Percentiles rank a stretch among this genome's conserved stretches.
These are phyloP conservation scores for Saccharum officinarum DNA, from an alignment of 176 grass and related monocot species.

Conservation along the genomic window DNA sequence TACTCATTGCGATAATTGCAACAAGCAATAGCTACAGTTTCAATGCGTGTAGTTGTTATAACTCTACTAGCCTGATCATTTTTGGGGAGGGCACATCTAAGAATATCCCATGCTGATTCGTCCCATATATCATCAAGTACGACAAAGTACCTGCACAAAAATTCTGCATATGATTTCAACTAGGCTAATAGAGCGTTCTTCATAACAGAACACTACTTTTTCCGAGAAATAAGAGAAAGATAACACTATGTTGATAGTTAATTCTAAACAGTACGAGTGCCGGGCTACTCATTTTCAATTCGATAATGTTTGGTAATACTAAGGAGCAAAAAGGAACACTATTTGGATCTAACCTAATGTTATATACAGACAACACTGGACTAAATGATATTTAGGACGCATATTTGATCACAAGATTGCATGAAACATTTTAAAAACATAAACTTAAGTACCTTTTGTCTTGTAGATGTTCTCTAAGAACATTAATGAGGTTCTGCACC, in stretches of 20 bases:
- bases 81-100: constrained; percentile 8
- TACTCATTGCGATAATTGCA: not conserved
- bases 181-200: not conserved
- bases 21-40: not conserved
- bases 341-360: not conserved
- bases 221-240: not conserved
- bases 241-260: not conserved
- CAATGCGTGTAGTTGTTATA: constrained; percentile 9
- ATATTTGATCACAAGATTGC: not conserved
- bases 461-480: not conserved
- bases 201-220: not conserved
- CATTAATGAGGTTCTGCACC: not conserved
- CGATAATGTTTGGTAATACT: not conserved
- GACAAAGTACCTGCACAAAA: not conserved
- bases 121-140: constrained; percentile 15
- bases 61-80: constrained; percentile 8
- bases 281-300: not conserved
- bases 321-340: not conserved
- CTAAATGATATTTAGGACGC: not conserved
- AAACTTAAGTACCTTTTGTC: not conserved
- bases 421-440: not conserved
- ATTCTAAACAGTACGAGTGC: not conserved
- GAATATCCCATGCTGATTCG: not conserved
- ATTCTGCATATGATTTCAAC: not conserved
- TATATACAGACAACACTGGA: not conserved